Evolutionary conservation across 495 filamentous ascomycete genomes (phyloP), one percentile per base, ranked within the genome.

Genomic region (Aspergillus diversus): DNA sequence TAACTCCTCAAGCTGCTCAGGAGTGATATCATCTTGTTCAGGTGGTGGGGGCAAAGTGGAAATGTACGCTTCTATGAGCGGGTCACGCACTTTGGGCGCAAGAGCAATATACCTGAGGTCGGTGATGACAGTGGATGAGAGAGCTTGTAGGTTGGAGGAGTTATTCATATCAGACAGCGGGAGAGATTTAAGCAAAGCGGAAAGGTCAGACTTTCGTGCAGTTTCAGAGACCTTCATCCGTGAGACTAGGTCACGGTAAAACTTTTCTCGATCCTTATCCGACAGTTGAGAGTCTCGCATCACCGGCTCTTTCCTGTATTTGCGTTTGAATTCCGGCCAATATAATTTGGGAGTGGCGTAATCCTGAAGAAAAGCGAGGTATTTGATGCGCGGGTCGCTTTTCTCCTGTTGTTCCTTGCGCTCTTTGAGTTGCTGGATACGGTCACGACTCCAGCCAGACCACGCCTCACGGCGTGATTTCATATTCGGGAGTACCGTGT

Each of bases 251-350:
- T 98, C 95, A 33, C 96, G 88, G 71, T 97, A 99, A 74, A 86
- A 83, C 73, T 91, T 96, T 71, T 99, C 95, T 3, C 92, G 84
- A 61, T 97, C 93, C 69, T 93, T 96, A 70, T 99, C 96, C 1
- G 77, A 75, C 33, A 97, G 70, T 50, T 89, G 84, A 7, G 84
- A 71, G 64, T 93, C 89, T 53, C 86, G 88, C 93, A 98, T 96
- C 56, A 87, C 86, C 0, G 83, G 71, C 59, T 94, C 92, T 63
- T 89, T 92, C 62, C 88, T 89, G 67, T 88, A 95, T 69, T 97
- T 98, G 34, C 94, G 83, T 64, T 91, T 91, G 73, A 99, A 99
- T 71, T 99, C 95, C 0, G 91, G 87, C 95, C 95, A 99, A 75
- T 96, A 99, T 11, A 98, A 79, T 76, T 97, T 97, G 2, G 90